Evolutionary conservation across 331 rosid species (phyloP), one percentile per base, ranked within the genome.

Genomic region (Ulmus americana): DNA sequence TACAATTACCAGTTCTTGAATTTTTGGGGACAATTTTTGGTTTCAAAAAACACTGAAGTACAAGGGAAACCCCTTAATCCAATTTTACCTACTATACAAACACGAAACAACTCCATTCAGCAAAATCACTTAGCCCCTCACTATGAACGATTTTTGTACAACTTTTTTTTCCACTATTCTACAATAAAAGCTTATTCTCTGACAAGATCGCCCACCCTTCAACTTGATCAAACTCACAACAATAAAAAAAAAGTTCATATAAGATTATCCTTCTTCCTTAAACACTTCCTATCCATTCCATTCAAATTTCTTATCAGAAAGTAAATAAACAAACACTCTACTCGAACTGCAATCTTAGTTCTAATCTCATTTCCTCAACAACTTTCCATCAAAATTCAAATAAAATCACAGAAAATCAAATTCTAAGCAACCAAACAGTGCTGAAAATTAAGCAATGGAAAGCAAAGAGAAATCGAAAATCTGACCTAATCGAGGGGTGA

Each of bases 401-500:
- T 41, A 65, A 50, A 65, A 42, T 39, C 39, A 9, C 5, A 41
- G 15, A 35, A 15, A 15, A n/a, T 16, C 45, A 56, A 28, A 56
- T 56, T 16, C 5, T 16, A 49, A 39, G 8, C 12, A 61, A 20
- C 49, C 45, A n/a, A 10, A n/a, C 1, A 16, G 12, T 1, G 54
- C 18, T 1, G 55, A 14, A 48, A 64, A 61, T 35, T 48, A 0
- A 50, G 35, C 5, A 20, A 8, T 1, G 9, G 16, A 45, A 45
- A 68, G 57, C 12, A 69, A 58, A 6, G 58, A 42, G 11, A 1
- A 59, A 13, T 3, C 1, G n/a, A 61, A 62, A 77, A 76, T 78
- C 70, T 74, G 74, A 90, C 95, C 92, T 71, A 85, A 66, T 78
- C 85, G 90, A 83, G 90, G 90, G 65, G 81, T 80, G 68, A 81